phyloP scores from a whole-genome alignment of 371 early-diverging fungal species.

The Chytridium lagenaria region DNA sequence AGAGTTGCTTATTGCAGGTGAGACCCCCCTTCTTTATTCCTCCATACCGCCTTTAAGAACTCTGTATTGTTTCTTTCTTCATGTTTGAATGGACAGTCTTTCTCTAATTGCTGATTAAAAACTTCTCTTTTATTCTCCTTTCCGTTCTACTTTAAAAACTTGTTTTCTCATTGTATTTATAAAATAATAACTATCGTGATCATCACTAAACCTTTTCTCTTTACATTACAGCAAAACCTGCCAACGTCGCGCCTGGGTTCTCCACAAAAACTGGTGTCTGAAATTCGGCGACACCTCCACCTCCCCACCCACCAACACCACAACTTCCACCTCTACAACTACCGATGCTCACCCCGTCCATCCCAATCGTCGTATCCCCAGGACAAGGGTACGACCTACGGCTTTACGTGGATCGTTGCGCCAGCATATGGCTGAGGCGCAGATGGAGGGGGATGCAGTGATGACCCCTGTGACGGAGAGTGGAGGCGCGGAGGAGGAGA shows the following conservation, averaged over 20 bases:
- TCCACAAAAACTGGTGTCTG: slow-evolving; percentile 49
- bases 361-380: not conserved
- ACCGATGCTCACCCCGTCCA: not conserved
- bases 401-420: too few species aligned
- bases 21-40: not conserved
- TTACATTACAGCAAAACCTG: slow-evolving; percentile 35
- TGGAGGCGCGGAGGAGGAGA: too few species aligned
- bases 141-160: too few species aligned
- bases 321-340: not conserved
- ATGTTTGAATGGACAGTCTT: not conserved
- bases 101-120: too few species aligned
- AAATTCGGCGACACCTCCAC: slow-evolving; percentile 28
- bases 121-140: too few species aligned
- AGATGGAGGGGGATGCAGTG: too few species aligned
- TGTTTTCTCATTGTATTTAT: too few species aligned
- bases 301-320: not conserved
- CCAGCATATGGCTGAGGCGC: too few species aligned
- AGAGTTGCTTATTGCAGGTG: slow-evolving; percentile 54
- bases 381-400: too few species aligned
- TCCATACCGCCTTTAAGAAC: not conserved
- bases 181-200: too few species aligned
- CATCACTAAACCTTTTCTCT: too few species aligned
- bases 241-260: slow-evolving; percentile 39
- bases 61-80: slow-evolving; percentile 1
- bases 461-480: too few species aligned